phyloP scores from a whole-genome alignment of 225 moss, liverwort and hornwort species.

The Sphagnum tenellum region DNA sequence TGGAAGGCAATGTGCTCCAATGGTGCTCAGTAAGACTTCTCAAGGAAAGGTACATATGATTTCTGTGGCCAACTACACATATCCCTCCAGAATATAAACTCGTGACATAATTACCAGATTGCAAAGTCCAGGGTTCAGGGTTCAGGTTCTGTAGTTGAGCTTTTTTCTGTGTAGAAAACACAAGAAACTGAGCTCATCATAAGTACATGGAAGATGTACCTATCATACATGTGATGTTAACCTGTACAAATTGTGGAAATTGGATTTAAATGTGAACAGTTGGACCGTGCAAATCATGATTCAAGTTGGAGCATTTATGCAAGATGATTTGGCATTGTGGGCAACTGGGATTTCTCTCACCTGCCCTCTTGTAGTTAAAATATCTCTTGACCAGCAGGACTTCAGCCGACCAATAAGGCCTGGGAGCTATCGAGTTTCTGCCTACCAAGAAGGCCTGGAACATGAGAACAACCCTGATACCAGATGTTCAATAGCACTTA shows the following conservation, averaged over 20 bases:
- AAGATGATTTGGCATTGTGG: constrained; percentile 33
- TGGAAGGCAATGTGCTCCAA: constrained; percentile 11
- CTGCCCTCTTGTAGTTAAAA: constrained; percentile 25
- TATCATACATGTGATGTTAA: too few relatives aligned
- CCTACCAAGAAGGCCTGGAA: constrained; percentile 14
- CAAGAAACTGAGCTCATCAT: too few relatives aligned
- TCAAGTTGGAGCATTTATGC: constrained; percentile 43
- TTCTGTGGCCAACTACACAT: not conserved
- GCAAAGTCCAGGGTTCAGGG: too few relatives aligned
- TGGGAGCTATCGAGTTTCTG: constrained; percentile 21
- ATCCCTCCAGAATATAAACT: too few relatives aligned
- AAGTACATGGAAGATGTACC: too few relatives aligned
- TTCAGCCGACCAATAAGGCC: constrained; percentile 18
- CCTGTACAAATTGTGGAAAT: too few relatives aligned
- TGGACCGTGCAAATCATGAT: constrained; percentile 29
- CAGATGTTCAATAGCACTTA: constrained; percentile 17
- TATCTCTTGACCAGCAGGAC: constrained; percentile 24
- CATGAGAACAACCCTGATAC: not conserved
- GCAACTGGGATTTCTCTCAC: constrained; percentile 32
- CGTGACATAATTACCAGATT: not conserved
- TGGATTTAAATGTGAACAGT: constrained; percentile 7
- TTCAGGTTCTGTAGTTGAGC: too few relatives aligned
- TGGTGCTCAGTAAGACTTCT: constrained; percentile 12
- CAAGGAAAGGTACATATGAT: constrained; percentile 2
- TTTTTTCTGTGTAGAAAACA: too few relatives aligned